Conservation (phyloP, 768 basidiomycete genomes). For the Amanita polypyramis region DNA sequence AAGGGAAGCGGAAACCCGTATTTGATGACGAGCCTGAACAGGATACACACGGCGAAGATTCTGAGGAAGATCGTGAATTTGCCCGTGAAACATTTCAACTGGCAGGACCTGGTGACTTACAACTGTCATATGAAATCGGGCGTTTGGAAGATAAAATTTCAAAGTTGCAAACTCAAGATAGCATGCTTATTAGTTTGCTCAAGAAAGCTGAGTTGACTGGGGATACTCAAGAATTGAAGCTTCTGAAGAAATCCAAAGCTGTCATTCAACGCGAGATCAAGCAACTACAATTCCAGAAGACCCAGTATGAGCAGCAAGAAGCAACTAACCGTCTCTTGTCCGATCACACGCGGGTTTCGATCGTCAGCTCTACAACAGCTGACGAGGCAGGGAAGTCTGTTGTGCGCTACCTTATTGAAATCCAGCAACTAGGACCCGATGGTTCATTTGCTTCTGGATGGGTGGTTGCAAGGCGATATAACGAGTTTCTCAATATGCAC, state of each 20-base stretch:
- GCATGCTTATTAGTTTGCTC: slow-evolving; percentile 78
- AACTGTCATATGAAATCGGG: slow-evolving; percentile 78
- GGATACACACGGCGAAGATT: slow-evolving; percentile 31
- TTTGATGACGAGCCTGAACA: slow-evolving; percentile 28
- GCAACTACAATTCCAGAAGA: slow-evolving; percentile 80
- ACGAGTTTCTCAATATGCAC: slow-evolving; percentile 89
- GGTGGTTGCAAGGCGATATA: slow-evolving; percentile 90
- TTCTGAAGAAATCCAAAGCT: slow-evolving; percentile 74
- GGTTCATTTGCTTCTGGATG: slow-evolving; percentile 78
- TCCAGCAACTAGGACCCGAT: slow-evolving; percentile 78
- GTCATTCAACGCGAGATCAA: slow-evolving; percentile 77
- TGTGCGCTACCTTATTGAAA: slow-evolving; percentile 85
- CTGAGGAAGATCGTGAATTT: slow-evolving; percentile 16
- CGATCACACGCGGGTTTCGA: slow-evolving; percentile 73
- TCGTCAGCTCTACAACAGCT: slow-evolving; percentile 73
- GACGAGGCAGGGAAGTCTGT: slow-evolving; percentile 86
- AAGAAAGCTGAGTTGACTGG: slow-evolving; percentile 94
- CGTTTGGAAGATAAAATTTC: slow-evolving; percentile 68
- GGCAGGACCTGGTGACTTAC: slow-evolving; percentile 83
- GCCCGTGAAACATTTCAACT: slow-evolving; percentile 48
- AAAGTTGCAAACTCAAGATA: slow-evolving; percentile 70
- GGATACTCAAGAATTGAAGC: slow-evolving; percentile 72
- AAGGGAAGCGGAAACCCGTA: slow-evolving; percentile 18
- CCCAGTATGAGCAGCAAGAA: slow-evolving; percentile 91
- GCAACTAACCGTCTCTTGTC: slow-evolving; percentile 80